Evolutionary conservation across 1,139 yeast species (phyloP).

Genomic region (Candida frijolesensis): DNA sequence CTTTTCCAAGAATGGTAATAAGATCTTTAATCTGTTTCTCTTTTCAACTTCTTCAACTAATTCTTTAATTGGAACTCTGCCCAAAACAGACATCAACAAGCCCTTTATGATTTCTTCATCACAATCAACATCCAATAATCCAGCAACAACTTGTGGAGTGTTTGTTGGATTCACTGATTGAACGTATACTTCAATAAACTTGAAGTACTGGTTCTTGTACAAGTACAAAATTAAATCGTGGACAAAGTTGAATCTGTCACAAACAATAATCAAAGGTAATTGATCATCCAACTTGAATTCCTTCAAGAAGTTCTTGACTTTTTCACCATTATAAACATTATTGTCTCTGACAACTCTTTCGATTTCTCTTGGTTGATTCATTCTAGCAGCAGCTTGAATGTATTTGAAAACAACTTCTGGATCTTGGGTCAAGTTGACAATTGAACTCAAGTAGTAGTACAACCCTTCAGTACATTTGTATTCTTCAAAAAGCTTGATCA

Average conservation of each 20-base stretch:
- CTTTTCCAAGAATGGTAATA: constrained; percentile 91
- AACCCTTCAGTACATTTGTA: constrained; percentile 91
- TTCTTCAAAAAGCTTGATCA: constrained; percentile 91
- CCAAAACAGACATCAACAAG: constrained; percentile 81
- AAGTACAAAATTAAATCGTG: constrained; percentile 92
- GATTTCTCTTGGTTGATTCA: constrained; percentile 90
- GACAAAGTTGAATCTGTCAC: constrained; percentile 89
- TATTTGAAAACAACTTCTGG: constrained; percentile 95
- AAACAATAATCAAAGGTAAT: constrained; percentile 92
- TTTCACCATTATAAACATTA: constrained; percentile 93
- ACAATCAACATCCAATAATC: constrained; percentile 93
- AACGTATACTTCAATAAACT: constrained; percentile 95
- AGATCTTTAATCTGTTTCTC: constrained; percentile 88
- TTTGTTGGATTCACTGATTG: constrained; percentile 95
- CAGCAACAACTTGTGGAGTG: constrained; percentile 97
- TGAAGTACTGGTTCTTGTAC: constrained; percentile 93
- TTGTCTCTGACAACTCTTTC: constrained; percentile 95
- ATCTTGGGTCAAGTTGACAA: constrained; percentile 92
- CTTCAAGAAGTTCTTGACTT: constrained; percentile 94
- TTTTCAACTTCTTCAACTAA: constrained; percentile 94
- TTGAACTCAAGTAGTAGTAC: constrained; percentile 88
- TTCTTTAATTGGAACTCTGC: constrained; percentile 91
- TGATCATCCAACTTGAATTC: constrained; percentile 95
- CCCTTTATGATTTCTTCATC: constrained; percentile 87
- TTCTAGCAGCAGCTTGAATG: constrained; percentile 89